phyloP scores from a whole-genome alignment of 2,329 filamentous ascomycete species.

The Microsporum canis region DNA sequence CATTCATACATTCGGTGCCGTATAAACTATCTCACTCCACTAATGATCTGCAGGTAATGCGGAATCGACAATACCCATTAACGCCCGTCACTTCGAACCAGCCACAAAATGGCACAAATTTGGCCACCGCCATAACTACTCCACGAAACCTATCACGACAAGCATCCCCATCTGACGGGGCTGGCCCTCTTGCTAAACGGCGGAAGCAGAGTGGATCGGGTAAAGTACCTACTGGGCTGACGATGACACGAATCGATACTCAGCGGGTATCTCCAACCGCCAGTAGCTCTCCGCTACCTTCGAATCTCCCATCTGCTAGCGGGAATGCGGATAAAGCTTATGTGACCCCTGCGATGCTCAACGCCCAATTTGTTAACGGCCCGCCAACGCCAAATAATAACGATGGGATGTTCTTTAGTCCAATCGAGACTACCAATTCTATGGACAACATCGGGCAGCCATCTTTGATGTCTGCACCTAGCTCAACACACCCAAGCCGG shows the following conservation, averaged over 20 bases:
- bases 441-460: conserved; percentile 55
- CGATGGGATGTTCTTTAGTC: conserved; percentile 48
- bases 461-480: conserved; percentile 59
- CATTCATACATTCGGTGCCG: conserved; percentile 27
- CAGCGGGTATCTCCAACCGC: conserved; percentile 33
- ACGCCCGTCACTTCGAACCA: conserved; percentile 30
- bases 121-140: conserved; percentile 40
- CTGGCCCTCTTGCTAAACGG: conserved; percentile 62
- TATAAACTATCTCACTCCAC: conserved; percentile 51
- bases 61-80: conserved; percentile 39
- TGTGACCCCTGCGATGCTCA: conserved; percentile 33
- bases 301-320: conserved; percentile 24
- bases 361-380: conserved; percentile 44
- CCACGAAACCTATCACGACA: conserved; percentile 59
- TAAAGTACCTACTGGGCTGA: conserved; percentile 60
- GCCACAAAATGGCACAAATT: conserved; percentile 29
- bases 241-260: conserved; percentile 73
- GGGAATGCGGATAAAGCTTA: conserved; percentile 38
- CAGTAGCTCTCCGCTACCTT: conserved; percentile 34
- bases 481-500: conserved; percentile 62
- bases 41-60: conserved; percentile 51
- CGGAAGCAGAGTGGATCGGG: conserved; percentile 61
- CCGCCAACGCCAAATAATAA: conserved; percentile 57
- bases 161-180: conserved; percentile 55
- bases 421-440: conserved; percentile 48